Evolutionary conservation across 1,284 basidiomycete species (phyloP).

Genomic region (Pseudozyma thailandica): DNA sequence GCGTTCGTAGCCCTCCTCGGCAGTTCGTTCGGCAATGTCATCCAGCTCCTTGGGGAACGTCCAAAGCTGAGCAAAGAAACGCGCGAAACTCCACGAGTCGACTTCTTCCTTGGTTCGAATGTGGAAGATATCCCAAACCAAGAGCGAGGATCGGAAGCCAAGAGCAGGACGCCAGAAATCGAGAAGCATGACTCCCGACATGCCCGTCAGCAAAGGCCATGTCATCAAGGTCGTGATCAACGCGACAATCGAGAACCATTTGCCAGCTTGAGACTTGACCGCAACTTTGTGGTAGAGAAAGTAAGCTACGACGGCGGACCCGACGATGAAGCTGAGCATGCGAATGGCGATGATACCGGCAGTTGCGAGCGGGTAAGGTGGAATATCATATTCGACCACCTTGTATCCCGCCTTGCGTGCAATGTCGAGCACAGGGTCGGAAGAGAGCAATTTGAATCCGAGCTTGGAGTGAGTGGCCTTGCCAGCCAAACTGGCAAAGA

Average conservation of each 20-base stretch:
- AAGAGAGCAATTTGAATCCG: conserved; percentile 48
- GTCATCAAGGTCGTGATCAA: conserved; percentile 51
- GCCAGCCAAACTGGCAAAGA: conserved; percentile 27
- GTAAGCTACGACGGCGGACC: conserved; percentile 47
- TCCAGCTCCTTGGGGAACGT: conserved; percentile 63
- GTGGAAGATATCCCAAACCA: conserved; percentile 66
- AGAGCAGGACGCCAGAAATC: conserved; percentile 65
- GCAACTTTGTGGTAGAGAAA: conserved; percentile 59
- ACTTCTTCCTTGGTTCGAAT: conserved; percentile 62
- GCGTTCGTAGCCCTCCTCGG: conserved; percentile 47
- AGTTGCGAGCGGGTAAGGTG: conserved; percentile 47
- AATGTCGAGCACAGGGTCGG: conserved; percentile 37
- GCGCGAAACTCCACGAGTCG: conserved; percentile 49
- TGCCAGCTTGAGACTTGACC: conserved; percentile 37
- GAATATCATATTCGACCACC: conserved; percentile 58
- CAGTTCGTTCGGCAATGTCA: conserved; percentile 55
- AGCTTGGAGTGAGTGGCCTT: conserved; percentile 43
- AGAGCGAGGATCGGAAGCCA: conserved; percentile 62
- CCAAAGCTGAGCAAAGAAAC: conserved; percentile 65
- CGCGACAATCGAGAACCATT: conserved; percentile 47
- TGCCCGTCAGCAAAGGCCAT: conserved; percentile 58
- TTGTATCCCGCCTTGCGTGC: conserved; percentile 31
- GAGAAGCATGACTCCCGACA: conserved; percentile 58
- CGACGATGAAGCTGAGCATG: conserved; percentile 54
- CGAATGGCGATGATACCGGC: conserved; percentile 42